Evolutionary conservation across 345 rosid genomes (phyloP).

Genomic region (Tarenaya hassleriana): DNA sequence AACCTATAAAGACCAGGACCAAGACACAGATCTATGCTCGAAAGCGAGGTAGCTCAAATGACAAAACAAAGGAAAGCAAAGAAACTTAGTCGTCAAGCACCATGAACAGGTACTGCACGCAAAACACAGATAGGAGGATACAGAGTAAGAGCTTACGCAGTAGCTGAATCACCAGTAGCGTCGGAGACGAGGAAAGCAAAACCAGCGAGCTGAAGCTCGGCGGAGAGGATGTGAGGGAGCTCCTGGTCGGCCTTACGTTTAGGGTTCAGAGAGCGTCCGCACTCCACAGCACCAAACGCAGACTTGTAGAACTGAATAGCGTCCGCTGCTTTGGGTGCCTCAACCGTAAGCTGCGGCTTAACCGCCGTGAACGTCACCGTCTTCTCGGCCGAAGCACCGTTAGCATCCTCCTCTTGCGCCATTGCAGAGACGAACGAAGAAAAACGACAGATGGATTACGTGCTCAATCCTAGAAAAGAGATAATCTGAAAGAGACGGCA

Average conservation of each 20-base stretch:
- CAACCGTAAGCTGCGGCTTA: conserved; percentile 65
- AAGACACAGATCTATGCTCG: not conserved
- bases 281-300: conserved; percentile 70
- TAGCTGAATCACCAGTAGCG: conserved; percentile 29
- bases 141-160: conserved; percentile 30
- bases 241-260: conserved; percentile 95
- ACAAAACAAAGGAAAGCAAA: not conserved
- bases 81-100: not conserved
- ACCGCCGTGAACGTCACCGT: conserved; percentile 45
- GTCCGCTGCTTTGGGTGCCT: conserved; percentile 70
- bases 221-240: conserved; percentile 67
- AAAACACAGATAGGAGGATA: not conserved
- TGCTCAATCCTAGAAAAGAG: not conserved
- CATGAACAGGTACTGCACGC: not conserved
- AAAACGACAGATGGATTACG: not conserved
- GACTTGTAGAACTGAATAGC: conserved; percentile 80
- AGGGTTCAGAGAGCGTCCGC: conserved; percentile 50
- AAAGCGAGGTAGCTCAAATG: too few relatives aligned
- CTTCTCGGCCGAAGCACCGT: conserved; percentile 45
- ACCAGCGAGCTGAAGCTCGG: conserved; percentile 66
- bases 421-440: conserved; percentile 27
- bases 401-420: conserved; percentile 48
- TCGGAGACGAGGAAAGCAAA: conserved; percentile 52
- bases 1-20: too few relatives aligned
- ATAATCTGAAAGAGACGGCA: conserved; percentile 5